phyloP scores from a whole-genome alignment of 192 early-diverging fungal genomes.

The Rhizoclosmatium globosum region DNA sequence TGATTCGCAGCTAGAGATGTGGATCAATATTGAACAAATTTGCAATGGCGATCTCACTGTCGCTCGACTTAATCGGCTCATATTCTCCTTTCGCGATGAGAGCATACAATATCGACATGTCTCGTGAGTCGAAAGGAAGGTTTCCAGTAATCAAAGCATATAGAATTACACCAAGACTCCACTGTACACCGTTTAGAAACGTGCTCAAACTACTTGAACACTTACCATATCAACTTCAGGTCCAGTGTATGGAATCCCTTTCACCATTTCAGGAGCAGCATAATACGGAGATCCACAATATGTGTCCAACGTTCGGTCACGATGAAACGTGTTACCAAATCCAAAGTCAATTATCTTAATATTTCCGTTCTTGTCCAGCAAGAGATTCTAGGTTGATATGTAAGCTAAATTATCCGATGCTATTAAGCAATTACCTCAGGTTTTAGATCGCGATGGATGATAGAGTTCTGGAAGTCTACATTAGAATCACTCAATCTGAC shows the following conservation, averaged over 20 bases:
- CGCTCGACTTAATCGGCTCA: slow-evolving; percentile 47
- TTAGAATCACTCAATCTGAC: neutral
- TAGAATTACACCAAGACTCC: slow-evolving; percentile 92
- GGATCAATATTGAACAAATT: slow-evolving; percentile 66
- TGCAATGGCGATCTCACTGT: slow-evolving; percentile 64
- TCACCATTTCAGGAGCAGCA: slow-evolving; percentile 66
- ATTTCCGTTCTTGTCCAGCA: slow-evolving; percentile 67
- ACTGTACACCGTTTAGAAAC: slow-evolving; percentile 61
- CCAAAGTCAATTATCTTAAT: slow-evolving; percentile 75
- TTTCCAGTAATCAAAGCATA: slow-evolving; percentile 85
- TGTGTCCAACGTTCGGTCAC: slow-evolving; percentile 66
- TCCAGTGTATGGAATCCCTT: slow-evolving; percentile 88
- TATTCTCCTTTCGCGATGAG: slow-evolving; percentile 68
- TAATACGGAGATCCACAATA: slow-evolving; percentile 75
- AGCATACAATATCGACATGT: slow-evolving; percentile 66
- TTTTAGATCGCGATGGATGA: slow-evolving; percentile 70
- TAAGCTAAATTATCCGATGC: neutral
- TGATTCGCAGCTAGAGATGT: slow-evolving; percentile 42
- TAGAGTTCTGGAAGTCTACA: slow-evolving; percentile 54
- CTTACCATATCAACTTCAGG: slow-evolving; percentile 88
- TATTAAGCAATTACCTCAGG: slow-evolving; percentile 48
- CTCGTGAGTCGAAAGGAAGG: slow-evolving; percentile 72
- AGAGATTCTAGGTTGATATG: slow-evolving; percentile 47
- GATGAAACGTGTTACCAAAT: slow-evolving; percentile 66
- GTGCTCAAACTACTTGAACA: neutral